Base-by-base conservation (phyloP, 1,284 basidiomycete genomes). In the Fistulinella cinereoalba region DNA sequence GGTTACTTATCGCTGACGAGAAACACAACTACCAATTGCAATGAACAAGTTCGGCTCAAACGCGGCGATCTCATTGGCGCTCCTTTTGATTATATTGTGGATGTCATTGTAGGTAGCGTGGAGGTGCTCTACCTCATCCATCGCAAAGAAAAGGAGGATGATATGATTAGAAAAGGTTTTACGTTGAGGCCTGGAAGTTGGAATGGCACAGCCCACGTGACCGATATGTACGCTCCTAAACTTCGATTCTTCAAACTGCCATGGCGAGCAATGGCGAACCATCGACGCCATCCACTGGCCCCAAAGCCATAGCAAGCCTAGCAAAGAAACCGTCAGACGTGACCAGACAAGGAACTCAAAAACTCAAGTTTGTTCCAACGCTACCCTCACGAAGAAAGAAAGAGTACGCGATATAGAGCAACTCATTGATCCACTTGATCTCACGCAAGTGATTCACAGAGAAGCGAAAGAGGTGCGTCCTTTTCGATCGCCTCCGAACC, bases 61-160 rank as follows among this genome's bases (percentile, higher is more conserved):
- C 32, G 79, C 62, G 22, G 77, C 80, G 55, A 92, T 88, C 58
- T 76, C 71, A 39, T 73, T 70, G 1, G 83, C 81, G 7, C 75
- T 71, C 10, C 68, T 69, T 56, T 79, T 79, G 55, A 92, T 89
- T 49, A 89, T 73, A 56, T 88, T 86, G 72, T 93, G 89, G 51
- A 92, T 81, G 29, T 91, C 83, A 56, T 92, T 89, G 72, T 93
- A 93, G 15, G 90, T 92, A 43, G 83, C 73, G 46, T 72, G 79
- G 62, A 78, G 57, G 60, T 90, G 88, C 57, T 81, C 67, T 37
- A 79, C 71, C 57, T 79, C 71, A 51, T 60, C 65, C 71, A 75
- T 76, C 32, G 52, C 56, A 37, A 42, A 41, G 23, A 15, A 37
- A 12, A n/a, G 34, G 19, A 23, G 9, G 21, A 23, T 23, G 23